Evolutionary conservation across 1,284 basidiomycete genomes (phyloP), one percentile per base, ranked within the genome.

Genomic region (Cryptococcus sp.): DNA sequence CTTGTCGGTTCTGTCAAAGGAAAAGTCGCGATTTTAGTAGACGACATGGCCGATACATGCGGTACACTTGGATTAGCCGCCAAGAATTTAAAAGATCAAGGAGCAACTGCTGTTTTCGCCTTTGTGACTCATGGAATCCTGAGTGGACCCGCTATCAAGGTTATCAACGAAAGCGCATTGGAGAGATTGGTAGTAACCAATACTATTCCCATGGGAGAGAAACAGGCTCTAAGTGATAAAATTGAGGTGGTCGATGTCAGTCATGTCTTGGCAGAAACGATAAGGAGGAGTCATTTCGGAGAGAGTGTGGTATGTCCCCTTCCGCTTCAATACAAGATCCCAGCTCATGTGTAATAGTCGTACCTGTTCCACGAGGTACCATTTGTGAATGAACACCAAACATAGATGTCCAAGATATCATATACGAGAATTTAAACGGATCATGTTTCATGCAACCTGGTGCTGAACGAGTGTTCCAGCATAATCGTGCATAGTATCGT

Each of bases 21-120:
- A 74, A 98, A 98, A 78, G 82, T 87, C 41, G 96, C 94, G 52
- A 91, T 99, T 58, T 81, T 99, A n/a, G 93, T 98, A 48, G 96
- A 98, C 80, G 96, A 99, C 78, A 99, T 99, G 96, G 92, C 96
- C 48, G 96, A 99, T 76, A 98, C 96, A 40, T 99, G 96, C 71
- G 96, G 96, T 41, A 99, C 96, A 53, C 82, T 99, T 50, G 92
- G 91, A 63, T 81, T 97, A 37, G 96, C 96, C 1, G 88, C 96
- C 3, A 80, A 84, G 59, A 89, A 94, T 65, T 82, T 99, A 41
- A 78, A 87, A 44, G 91, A 98, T 69, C 90, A 91, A 9, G 96
- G 96, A 2, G 94, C 92, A 11, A 76, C 79, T 43, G 84, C 85
- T 70, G 88, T 96, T 52, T 86, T 86, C 68, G 96, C 90, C 55